Evolutionary conservation across 805 yeast genomes (phyloP), one percentile per base, ranked within the genome.

Genomic region (Zygosaccharomyces pseudorouxii): DNA sequence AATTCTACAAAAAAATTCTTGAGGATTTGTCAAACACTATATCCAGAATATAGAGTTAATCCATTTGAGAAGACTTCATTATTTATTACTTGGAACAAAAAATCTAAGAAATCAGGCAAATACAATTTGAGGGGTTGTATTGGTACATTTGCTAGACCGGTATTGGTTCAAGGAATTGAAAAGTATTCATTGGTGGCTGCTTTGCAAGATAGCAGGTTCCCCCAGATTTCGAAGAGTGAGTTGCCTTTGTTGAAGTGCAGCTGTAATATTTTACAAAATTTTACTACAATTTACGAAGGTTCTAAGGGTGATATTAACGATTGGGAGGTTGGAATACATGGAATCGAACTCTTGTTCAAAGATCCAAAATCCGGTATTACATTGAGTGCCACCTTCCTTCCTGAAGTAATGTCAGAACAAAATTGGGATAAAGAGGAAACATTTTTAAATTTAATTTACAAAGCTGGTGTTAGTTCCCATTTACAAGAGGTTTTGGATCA

Each of bases 331-430:
- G 98, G 99, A 0, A 62, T 60, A 11, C 93, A 93, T 64, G 99
- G 99, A 0, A 77, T 93, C 16, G 74, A 80, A 47, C 76, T 89
- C 5, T 63, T 69, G 14, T 80, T 88, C 56, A 61, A 60, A 9
- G 58, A 69, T 18, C 65, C 67, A 3, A 46, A 38, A 3, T 56
- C 62, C 6, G 74, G 76, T 1, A 60, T 68, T 3, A 50, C 61
- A 0, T 74, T 71, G 25, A 78, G 84, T 43, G 89, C 97, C 0
- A 93, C 98, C 0, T 93, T 89, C 56, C 68, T 93, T 36, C 99
- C 99, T 0, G 86, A 82, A 37, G 98, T 93, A 1, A 95, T 97
- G 19, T 74, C 70, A 4, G 98, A 92, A 55, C 95, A 90, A 56
- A 81, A 79, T 1, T 47, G 55, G 54, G 50, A 47, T 25, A 77